Base-by-base conservation (phyloP, 768 basidiomycete genomes). In the Mycena epipterygia region DNA sequence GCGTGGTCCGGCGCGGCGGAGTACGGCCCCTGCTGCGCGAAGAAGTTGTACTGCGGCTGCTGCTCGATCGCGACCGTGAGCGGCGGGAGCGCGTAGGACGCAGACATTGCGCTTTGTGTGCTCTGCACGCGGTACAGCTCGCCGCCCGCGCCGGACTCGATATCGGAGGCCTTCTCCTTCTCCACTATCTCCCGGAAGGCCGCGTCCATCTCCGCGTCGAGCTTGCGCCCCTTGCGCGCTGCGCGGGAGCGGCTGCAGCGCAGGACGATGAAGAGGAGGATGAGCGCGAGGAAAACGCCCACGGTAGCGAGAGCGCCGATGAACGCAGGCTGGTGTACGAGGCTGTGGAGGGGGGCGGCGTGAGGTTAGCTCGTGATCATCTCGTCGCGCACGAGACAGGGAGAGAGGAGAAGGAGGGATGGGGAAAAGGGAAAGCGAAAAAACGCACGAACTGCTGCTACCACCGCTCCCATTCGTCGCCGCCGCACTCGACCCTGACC, bases 121-220 rank as follows among this genome's bases (percentile, higher is more conserved):
- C 59, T 61, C 59, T 61, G 59, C 59, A 33, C 44, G 59, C 59
- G 59, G 59, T 61, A 61, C 46, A 61, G 59, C 59, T 23, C 59
- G 59, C 59, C 46, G 59, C 59, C 59, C 32, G 32, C 59, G 32
- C 32, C 32, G 59, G 33, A 48, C 46, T 35, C 59, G 46, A 49
- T n/a, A 25, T 46, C 42, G n/a, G n/a, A 46, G 58, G 58, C 46
- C 44, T 48, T 32, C 32, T 61, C 44, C 39, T 61, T 61, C 32
- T 61, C n/a, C 44, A 61, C 46, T n/a, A 39, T 61, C 44, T n/a
- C 44, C n/a, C 59, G 59, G 46, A 61, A 61, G 59, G 59, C 44
- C 30, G 59, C 59, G 59, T 61, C 46, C 44, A 61, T 61, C 59
- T 61, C 59, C 46, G 59, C 59, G 32, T 61, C 59, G 32, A 46